Evolutionary conservation across 805 yeast species (phyloP).

Genomic region (Ogataea haglerorum): DNA sequence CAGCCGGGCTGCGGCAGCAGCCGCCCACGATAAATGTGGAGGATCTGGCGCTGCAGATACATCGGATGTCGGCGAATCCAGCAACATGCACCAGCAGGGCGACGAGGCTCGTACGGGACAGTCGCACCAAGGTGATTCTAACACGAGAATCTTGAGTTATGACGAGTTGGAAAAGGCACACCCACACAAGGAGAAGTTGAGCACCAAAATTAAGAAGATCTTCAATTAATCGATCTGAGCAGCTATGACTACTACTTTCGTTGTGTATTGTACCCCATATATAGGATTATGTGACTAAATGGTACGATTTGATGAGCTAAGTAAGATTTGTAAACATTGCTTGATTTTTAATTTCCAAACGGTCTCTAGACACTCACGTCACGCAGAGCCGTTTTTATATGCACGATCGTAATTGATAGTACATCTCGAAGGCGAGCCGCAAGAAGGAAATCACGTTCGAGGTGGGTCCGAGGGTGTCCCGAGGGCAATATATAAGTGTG

Average conservation of each 20-base stretch:
- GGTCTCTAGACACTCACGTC: background rate
- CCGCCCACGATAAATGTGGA: constrained; percentile 11
- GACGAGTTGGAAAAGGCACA: constrained; percentile 9
- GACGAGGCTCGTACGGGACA: background rate
- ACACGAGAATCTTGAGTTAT: constrained; percentile 9
- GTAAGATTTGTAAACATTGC: background rate
- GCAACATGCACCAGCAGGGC: background rate
- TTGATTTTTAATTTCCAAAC: background rate
- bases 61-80: background rate
- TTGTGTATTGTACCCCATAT: background rate
- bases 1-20: constrained; percentile 18
- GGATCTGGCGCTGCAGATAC: constrained; percentile 1
- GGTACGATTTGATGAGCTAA: background rate
- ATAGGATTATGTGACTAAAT: background rate
- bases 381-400: background rate
- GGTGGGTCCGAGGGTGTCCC: background rate
- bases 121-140: constrained; percentile 6
- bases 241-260: background rate
- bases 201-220: constrained; percentile 18
- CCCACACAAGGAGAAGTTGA: constrained; percentile 17
- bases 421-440: background rate
- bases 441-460: background rate
- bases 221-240: constrained; percentile 12
- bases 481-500: background rate
- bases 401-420: background rate